Conservation (phyloP, 306 rosid genomes). For the Sphenostylis stenocarpa region DNA sequence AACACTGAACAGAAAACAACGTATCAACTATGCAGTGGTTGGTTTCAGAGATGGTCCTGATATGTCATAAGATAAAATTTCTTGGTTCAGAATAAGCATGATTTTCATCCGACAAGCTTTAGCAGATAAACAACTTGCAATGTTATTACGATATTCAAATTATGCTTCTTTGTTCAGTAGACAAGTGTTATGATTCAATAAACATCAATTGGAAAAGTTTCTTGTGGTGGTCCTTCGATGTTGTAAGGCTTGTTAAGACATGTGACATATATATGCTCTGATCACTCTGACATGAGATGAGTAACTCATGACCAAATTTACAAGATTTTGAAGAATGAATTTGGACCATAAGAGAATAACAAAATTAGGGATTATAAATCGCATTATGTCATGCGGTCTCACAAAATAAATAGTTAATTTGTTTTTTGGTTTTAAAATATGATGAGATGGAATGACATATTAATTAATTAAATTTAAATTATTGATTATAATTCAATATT, state of each 20-base stretch:
- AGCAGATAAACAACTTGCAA: background rate
- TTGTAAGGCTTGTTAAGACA: background rate
- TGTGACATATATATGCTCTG: background rate
- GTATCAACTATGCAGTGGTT: background rate
- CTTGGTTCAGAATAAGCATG: background rate
- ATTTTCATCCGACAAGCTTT: background rate
- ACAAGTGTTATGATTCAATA: background rate
- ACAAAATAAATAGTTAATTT: too few relatives aligned
- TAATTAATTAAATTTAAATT: too few relatives aligned
- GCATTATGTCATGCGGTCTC: too few relatives aligned
- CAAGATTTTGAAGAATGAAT: too few relatives aligned
- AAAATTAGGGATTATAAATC: too few relatives aligned
- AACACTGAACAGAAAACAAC: background rate
- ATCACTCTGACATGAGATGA: background rate
- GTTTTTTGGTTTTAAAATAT: too few relatives aligned
- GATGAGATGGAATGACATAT: too few relatives aligned
- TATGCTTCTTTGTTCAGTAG: background rate
- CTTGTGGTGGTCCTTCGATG: background rate
- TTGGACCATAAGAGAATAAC: too few relatives aligned
- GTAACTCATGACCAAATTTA: background rate
- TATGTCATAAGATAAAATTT: background rate
- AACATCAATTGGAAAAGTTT: background rate
- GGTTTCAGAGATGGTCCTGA: slow-evolving; percentile 1
- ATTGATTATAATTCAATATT: too few relatives aligned
- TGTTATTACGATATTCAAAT: background rate